Evolutionary conservation across 2,329 filamentous ascomycete species (phyloP), one percentile per base, ranked within the genome.

Genomic region (Paecilomyces sp.): DNA sequence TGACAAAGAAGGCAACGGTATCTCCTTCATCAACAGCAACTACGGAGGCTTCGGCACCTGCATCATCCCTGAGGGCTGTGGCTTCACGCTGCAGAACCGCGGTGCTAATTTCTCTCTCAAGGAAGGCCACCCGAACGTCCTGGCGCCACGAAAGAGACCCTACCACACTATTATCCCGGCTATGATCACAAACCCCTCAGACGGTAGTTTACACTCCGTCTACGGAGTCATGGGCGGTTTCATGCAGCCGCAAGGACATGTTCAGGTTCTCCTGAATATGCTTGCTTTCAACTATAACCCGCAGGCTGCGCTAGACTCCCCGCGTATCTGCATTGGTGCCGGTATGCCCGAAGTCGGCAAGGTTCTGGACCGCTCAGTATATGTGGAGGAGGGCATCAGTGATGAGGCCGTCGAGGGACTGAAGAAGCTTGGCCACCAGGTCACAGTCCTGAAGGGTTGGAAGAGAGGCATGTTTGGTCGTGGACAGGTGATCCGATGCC

Each of bases 121-220:
- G 7, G 73, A 81, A 0, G 78, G 78, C 1, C 92, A 96, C 70
- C 91, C 92, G 0, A 97, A 97, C 70, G 83, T 82, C 22, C 80
- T 96, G 13, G 90, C 85, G 7, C 90, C 92, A 0, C 80, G 87
- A 34, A 97, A 97, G 79, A 78, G 94, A 54, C 94, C 94, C 0
- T 99, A 97, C 76, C 94, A 97, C 75, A 99, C 94, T 58, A 97
- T 99, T 73, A 99, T 99, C 68, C 93, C 94, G 0, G 93, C 90
- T 0, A 83, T 97, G 74, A 86, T 93, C 18, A 97, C 94, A 0
- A 91, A 94, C 66, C 72, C 85, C 18, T 77, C 79, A 3, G 91
- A 95, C 66, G 85, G 85, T 28, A 87, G 84, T 55, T 77, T 97
- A 59, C 90, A 96, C 73, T 89, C 86, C 3, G 89, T 96, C 0